These are phyloP conservation scores for Boletus pseudopeckii DNA, from an alignment of 768 basidiomycete genomes.

Conservation along the genomic window DNA sequence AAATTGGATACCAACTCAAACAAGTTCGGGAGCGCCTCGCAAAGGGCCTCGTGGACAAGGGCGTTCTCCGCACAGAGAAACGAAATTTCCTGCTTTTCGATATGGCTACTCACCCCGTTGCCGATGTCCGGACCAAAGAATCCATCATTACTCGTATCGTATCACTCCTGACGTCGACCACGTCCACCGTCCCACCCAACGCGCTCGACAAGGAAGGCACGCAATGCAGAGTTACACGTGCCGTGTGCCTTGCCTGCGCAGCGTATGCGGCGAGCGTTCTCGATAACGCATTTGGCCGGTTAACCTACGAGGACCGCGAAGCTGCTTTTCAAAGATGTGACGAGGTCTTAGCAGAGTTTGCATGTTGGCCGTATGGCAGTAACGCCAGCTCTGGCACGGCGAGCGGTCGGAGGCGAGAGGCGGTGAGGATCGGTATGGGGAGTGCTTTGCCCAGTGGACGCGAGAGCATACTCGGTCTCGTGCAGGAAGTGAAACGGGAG, in stretches of 20 bases:
- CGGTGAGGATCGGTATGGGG: conserved; percentile 53
- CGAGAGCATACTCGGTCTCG: conserved; percentile 69
- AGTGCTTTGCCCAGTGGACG: conserved; percentile 49
- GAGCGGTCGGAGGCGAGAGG: conserved; percentile 40
- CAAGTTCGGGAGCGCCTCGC: conserved; percentile 97
- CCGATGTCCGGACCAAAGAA: conserved; percentile 89
- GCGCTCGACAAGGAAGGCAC: conserved; percentile 77
- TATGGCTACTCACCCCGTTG: conserved; percentile 99
- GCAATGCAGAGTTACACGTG: conserved; percentile 75
- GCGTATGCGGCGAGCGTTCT: conserved; percentile 94
- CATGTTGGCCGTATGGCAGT: conserved; percentile 81
- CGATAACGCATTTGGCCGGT: conserved; percentile 86
- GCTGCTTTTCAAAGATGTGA: conserved; percentile 91
- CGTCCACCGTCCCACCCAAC: conserved; percentile 69
- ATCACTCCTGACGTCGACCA: conserved; percentile 76
- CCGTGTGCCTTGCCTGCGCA: conserved; percentile 84
- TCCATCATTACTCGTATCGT: conserved; percentile 73
- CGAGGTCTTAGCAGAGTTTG: conserved; percentile 90
- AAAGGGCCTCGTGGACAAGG: conserved; percentile 97
- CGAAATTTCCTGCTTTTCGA: conserved; percentile 98
- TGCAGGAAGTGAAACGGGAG: conserved; percentile 74
- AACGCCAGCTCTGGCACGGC: conserved; percentile 32
- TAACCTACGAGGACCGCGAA: conserved; percentile 92
- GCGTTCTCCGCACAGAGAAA: conserved; percentile 97
- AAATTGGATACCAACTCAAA: conserved; percentile 98